Conservation (phyloP, 768 basidiomycete genomes). For the Leccinum fibrillosum region DNA sequence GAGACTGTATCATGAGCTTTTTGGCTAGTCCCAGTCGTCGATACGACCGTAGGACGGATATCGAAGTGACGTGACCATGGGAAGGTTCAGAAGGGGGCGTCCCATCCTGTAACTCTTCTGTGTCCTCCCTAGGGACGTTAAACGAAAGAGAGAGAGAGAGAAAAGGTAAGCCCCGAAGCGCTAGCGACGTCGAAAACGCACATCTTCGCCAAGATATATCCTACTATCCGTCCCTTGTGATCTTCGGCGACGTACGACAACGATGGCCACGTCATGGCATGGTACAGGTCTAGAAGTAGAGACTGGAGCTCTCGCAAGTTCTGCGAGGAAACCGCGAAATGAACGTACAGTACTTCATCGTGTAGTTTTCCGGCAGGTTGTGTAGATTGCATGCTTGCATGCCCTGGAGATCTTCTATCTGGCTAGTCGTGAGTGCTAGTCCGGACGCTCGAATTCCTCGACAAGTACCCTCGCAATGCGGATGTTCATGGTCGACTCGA, state of each 20-base stretch:
- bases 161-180: background rate
- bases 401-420: conserved; percentile 85
- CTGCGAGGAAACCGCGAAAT: background rate
- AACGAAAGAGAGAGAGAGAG: conserved; percentile 22
- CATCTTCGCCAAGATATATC: conserved; percentile 97
- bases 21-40: conserved; percentile 90
- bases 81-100: conserved; percentile 50
- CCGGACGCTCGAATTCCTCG: background rate
- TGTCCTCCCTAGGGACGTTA: conserved; percentile 51
- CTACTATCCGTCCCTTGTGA: conserved; percentile 83
- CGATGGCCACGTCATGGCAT: conserved; percentile 88
- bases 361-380: conserved; percentile 91
- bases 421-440: conserved; percentile 17
- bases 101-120: conserved; percentile 40
- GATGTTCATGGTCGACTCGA: conserved; percentile 24
- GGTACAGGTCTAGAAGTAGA: conserved; percentile 72
- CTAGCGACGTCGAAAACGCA: conserved; percentile 29
- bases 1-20: conserved; percentile 90
- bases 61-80: conserved; percentile 95
- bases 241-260: conserved; percentile 93
- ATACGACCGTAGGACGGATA: conserved; percentile 89
- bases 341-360: conserved; percentile 69
- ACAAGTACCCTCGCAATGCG: conserved; percentile 28
- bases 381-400: conserved; percentile 95
- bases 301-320: background rate